A percentile compares a stretch with the other conserved stretches of the same genome.
Conservation (phyloP, 176 grass and related monocot genomes). For the Urochloa ruziziensis region DNA sequence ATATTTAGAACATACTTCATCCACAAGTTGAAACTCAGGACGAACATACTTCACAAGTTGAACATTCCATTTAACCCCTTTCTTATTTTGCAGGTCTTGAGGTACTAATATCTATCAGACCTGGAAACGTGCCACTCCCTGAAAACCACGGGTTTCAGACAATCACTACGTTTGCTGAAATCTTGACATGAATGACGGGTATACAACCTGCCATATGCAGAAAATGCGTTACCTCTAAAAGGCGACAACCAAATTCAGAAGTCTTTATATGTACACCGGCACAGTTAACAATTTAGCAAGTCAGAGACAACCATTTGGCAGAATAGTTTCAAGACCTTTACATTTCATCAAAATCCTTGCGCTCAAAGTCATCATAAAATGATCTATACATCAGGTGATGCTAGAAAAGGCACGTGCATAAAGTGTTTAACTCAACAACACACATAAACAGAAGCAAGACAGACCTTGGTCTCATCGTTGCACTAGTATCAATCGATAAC, state of each 20-base stretch:
- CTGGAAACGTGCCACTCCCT: constrained; percentile 65
- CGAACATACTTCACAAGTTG: not conserved
- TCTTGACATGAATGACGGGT: constrained; percentile 33
- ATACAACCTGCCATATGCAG: not conserved
- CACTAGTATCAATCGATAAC: not conserved
- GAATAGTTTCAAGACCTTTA: not conserved
- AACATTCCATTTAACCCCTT: not conserved
- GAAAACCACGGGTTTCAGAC: constrained; percentile 68
- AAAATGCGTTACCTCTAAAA: not conserved
- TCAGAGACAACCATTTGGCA: not conserved
- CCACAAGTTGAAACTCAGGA: no score
- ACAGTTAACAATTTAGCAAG: not conserved
- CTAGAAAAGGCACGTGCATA: not conserved
- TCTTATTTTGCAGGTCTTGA: constrained; percentile 51
- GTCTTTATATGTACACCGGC: not conserved
- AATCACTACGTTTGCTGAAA: constrained; percentile 65
- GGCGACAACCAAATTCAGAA: not conserved
- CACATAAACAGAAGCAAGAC: not conserved
- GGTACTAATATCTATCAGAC: constrained; percentile 72
- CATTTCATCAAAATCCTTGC: not conserved
- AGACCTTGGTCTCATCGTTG: constrained; percentile 20
- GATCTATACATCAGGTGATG: not conserved
- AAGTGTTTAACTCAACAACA: not conserved
- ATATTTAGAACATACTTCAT: not conserved
- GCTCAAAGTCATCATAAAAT: not conserved